Base-by-base conservation (phyloP, 1,284 basidiomycete species). In the Ustilago bromivora region DNA sequence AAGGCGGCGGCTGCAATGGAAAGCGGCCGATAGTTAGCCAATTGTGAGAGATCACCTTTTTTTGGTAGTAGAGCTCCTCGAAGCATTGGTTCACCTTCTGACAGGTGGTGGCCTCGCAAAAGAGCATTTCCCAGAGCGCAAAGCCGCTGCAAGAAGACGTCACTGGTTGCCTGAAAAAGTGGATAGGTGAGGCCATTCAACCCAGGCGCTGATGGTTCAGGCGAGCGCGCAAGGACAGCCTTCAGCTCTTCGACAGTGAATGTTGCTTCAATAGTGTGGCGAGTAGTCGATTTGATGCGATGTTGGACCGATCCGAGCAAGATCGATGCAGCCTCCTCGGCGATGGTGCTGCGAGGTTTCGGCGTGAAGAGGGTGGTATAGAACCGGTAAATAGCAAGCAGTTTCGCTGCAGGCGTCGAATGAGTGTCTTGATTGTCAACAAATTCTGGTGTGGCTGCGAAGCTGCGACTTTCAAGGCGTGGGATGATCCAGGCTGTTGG, bases 71-170 rank as follows among this genome's bases (percentile, higher is more conserved):
- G 34, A 6, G 40, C 53, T 0, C 53, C 53, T 19, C 53, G 9
- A 3, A 55, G 35, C 32, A 38, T 36, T 10, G 53, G 53, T 38
- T 55, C 53, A 17, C 53, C 53, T 55, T 55, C 35, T 7, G 53
- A 35, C 11, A 55, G 17, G 5, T 36, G 35, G 35, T 55, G 53
- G 13, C 35, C 53, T 9, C 34, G 35, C 7, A 55, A 38, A 17
- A 55, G 53, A 7, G 53, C 53, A 19, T 55, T 55, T 38, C 35
- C 53, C 17, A 41, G 40, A 11, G 17, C 2, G 40, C 40, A 41
- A 15, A 41, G 12, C 40, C 17, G 0, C 13, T 12, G 13, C 12
- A 41, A 15, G 40, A 6, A 11, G 11, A 15, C 4, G 17, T 41
- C 40, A 12, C 40, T 15, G 6, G 17, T 6, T 6, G 40, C 13